phyloP scores from a whole-genome alignment of 1,284 basidiomycete species.

The Coniophora puteana region DNA sequence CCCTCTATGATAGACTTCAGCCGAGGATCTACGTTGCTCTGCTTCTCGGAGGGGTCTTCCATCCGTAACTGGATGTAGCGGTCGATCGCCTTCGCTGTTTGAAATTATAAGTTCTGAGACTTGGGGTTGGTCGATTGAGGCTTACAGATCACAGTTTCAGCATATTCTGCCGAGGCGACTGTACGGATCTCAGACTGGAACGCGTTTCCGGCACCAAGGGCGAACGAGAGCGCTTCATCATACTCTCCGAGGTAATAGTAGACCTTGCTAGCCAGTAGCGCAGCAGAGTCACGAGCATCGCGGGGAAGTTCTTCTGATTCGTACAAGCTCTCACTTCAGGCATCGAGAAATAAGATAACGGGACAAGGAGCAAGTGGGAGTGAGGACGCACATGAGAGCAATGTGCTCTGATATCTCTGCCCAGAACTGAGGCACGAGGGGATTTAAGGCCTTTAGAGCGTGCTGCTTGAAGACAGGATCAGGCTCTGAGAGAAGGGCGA shows the following conservation, averaged over 20 bases:
- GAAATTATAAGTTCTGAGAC: too few relatives aligned
- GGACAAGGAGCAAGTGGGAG: conserved; percentile 6
- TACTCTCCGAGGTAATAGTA: conserved; percentile 95
- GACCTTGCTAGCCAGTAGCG: conserved; percentile 90
- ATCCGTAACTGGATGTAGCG: conserved; percentile 71
- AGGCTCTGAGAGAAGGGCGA: conserved; percentile 85
- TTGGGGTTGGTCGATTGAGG: conserved; percentile 19
- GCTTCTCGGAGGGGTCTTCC: conserved; percentile 41
- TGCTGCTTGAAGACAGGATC: conserved; percentile 86
- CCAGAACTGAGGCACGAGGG: conserved; percentile 92
- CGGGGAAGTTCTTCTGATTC: conserved; percentile 76
- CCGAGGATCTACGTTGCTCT: conserved; percentile 69
- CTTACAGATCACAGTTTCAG: conserved; percentile 91
- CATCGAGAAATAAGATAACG: conserved; percentile 13
- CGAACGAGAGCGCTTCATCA: conserved; percentile 91
- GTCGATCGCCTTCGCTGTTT: conserved; percentile 90
- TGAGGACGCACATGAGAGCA: conserved; percentile 70
- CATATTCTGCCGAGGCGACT: conserved; percentile 76
- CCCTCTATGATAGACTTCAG: conserved; percentile 82
- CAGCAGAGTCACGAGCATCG: conserved; percentile 75
- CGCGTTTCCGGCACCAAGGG: conserved; percentile 82
- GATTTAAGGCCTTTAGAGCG: conserved; percentile 80
- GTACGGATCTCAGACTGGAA: conserved; percentile 74
- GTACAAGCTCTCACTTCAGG: conserved; percentile 79
- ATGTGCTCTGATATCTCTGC: conserved; percentile 96